These are phyloP conservation scores for Eucalyptus regnans DNA, from an alignment of 345 rosid species.

Conservation along the genomic window DNA sequence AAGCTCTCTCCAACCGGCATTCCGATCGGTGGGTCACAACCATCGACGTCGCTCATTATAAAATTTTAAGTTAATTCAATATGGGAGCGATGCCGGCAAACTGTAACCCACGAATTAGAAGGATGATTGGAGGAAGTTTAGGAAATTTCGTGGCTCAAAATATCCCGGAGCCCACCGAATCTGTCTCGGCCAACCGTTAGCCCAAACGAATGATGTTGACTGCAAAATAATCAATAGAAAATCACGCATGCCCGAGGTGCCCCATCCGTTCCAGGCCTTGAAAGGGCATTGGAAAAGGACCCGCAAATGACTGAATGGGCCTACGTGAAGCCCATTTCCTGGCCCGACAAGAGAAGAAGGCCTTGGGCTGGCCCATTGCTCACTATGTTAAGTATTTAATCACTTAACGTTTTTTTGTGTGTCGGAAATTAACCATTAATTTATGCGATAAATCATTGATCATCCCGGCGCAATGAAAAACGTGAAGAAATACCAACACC, in stretches of 20 bases:
- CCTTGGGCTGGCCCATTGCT: not conserved
- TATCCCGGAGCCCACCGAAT: not conserved
- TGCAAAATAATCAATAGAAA: not conserved
- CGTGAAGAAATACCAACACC: not conserved
- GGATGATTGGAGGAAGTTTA: not conserved
- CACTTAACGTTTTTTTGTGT: not conserved
- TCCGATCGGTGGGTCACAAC: rapidly evolving
- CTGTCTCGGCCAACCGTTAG: not conserved
- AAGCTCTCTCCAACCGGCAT: not conserved
- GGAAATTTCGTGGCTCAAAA: not conserved
- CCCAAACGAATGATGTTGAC: not conserved
- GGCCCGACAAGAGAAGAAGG: not conserved
- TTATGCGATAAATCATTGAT: not conserved
- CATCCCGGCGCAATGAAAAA: not conserved
- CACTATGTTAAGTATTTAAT: not conserved
- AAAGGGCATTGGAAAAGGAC: not conserved
- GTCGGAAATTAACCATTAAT: not conserved
- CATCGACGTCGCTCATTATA: not conserved
- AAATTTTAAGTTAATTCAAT: not conserved
- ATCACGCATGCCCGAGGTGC: not conserved
- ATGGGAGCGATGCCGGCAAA: not conserved
- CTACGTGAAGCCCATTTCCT: not conserved
- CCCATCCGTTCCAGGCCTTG: not conserved
- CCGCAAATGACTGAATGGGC: not conserved
- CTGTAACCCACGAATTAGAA: not conserved